A percentile compares a stretch with the other conserved stretches of the same genome.
These are phyloP conservation scores for Leccinum pachyderme DNA, from an alignment of 1,284 basidiomycete genomes.

Conservation along the genomic window DNA sequence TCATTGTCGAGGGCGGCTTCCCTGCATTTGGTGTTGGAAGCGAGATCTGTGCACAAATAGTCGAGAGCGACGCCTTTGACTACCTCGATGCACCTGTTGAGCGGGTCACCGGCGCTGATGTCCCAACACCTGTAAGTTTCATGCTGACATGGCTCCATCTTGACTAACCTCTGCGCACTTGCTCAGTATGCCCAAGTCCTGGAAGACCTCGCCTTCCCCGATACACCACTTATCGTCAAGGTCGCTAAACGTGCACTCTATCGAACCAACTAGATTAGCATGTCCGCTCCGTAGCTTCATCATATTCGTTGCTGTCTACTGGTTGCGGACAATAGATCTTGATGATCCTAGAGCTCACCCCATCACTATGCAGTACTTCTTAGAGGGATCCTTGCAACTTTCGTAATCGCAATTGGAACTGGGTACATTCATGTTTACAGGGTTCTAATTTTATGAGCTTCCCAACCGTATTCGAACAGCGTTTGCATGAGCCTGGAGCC, in stretches of 20 bases:
- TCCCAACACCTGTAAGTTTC: constrained; percentile 90
- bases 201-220: constrained; percentile 89
- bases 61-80: constrained; percentile 95
- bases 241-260: constrained; percentile 91
- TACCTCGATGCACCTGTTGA: constrained; percentile 98
- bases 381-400: constrained; percentile 14
- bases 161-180: constrained; percentile 5
- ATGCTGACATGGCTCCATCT: background rate
- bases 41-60: constrained; percentile 95
- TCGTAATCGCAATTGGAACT: constrained; percentile 1
- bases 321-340: constrained; percentile 17
- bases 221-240: constrained; percentile 83
- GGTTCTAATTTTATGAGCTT: constrained; percentile 4
- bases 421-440: background rate
- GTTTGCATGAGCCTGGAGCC: constrained; percentile 92
- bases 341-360: constrained; percentile 20
- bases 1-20: constrained; percentile 98
- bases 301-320: constrained; percentile 10
- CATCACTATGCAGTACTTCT: constrained; percentile 3
- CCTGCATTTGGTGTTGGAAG: constrained; percentile 97
- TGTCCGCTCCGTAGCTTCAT: constrained; percentile 9
- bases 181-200: constrained; percentile 84
- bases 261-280: constrained; percentile 78
- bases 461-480: constrained; percentile 72
- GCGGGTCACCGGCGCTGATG: constrained; percentile 95